Evolutionary conservation across 129 eudicot species (phyloP).

Genomic region (Artemisia tridentata): DNA sequence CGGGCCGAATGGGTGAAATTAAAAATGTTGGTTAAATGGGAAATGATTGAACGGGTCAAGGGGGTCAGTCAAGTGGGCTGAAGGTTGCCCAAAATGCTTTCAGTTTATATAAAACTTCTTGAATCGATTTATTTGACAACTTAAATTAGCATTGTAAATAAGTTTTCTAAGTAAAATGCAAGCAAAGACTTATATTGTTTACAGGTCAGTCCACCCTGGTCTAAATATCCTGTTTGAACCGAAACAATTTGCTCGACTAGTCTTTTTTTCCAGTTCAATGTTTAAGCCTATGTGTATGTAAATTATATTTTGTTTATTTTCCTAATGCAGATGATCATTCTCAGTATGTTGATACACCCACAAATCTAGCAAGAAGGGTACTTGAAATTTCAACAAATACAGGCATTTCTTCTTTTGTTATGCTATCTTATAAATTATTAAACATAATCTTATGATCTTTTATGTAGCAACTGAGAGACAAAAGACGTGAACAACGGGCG

Average conservation of each 20-base stretch:
- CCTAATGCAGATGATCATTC: slow-evolving; percentile 52
- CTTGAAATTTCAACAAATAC: slow-evolving; percentile 8
- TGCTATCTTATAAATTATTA: not conserved
- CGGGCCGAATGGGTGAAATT: not conserved
- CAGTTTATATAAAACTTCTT: not conserved
- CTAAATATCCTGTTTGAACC: not conserved
- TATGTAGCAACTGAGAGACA: slow-evolving; percentile 78
- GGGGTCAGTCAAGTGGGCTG: not conserved
- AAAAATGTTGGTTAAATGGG: not conserved
- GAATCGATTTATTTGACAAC: not conserved
- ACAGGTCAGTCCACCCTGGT: not conserved
- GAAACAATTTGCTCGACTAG: not conserved
- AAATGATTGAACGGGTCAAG: not conserved
- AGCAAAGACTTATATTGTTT: not conserved
- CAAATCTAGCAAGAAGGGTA: slow-evolving; percentile 80
- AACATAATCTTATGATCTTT: slow-evolving; percentile 17
- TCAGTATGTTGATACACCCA: slow-evolving; percentile 59
- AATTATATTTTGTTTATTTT: not conserved
- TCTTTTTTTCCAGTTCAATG: not conserved
- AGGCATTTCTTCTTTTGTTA: slow-evolving; percentile 10
- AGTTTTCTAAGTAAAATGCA: not conserved
- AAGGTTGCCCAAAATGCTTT: not conserved
- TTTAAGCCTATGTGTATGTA: not conserved
- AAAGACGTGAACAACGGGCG: slow-evolving; percentile 86
- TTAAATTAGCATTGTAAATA: not conserved